Base-by-base conservation (phyloP, 768 basidiomycete species). In the Hypholoma fasciculare region DNA sequence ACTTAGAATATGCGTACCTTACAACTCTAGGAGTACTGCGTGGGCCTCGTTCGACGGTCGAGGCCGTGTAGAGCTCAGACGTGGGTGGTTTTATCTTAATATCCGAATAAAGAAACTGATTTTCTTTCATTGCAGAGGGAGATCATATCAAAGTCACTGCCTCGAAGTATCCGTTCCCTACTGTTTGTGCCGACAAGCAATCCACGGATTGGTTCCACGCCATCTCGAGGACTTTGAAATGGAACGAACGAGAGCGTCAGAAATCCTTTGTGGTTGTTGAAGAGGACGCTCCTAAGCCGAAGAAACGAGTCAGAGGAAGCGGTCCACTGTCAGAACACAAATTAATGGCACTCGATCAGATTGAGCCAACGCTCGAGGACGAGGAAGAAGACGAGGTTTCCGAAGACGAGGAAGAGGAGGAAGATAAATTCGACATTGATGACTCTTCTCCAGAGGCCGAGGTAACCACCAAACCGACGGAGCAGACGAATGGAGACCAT, bases 11-110 rank as follows among this genome's bases (percentile, higher is more conserved):
- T 98, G 96, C 65, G 97, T 99, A n/a, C 97, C 97, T 8, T 98
- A 94, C 78, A 98, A 98, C 72, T 97, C 95, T 20, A 81, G 97
- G 46, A 96, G 94, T 67, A 99, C 96, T 0, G 97, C 97, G 7
- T 99, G 97, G 97, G 97, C 92, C 8, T 96, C 94, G 19, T 99
- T 99, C 70, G 97, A 99, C 68, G 97, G 97, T 19, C 87, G 97
- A 46, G 97, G 97, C 1, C 84, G 97, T 36, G 91, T 99, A 12
- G 97, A 99, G 74, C 78, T 98, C 20, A 92, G 92, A 74, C 97
- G 96, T 96, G 67, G 68, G 93, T 57, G 52, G 13, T 30, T 14
- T 20, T 13, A 34, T 14, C n/a, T 8, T 30, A 40, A n/a, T 27
- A 37, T 42, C 7, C 27, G 34, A 34, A 55, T 52, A 59, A 14